Base-by-base conservation (phyloP, 805 yeast genomes). In the Kodamaea lidongshanica region DNA sequence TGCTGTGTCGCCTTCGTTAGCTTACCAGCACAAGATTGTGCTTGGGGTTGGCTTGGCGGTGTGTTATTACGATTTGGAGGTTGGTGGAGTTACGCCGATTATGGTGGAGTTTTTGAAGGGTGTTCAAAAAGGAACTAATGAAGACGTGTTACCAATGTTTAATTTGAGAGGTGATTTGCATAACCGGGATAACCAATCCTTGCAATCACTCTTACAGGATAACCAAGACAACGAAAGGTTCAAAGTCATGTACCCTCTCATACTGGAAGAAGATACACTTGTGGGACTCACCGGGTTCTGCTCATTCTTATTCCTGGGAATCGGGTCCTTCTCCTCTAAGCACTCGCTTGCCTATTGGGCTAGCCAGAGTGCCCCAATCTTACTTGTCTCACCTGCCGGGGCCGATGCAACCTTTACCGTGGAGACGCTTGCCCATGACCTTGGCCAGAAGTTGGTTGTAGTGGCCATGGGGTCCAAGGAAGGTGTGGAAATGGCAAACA, bases 381-480 rank as follows among this genome's bases (percentile, higher is more conserved):
- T 83, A 11, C 40, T 84, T 15, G 71, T 77, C 13, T 70, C 79
- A 1, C 66, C 75, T 5, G 70, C 69, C 16, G 83, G 83, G 3
- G 66, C 59, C 36, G 96, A 88, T 52, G 77, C 89, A 0, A 70
- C 81, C 0, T 62, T 61, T 33, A 67, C 60, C 31, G 61, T 87
- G 3, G 61, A 62, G 18, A 50, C 54, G 18, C 35, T 72, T 5
- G 77, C 85, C 0, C 41, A 44, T 2, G 20, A 38, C 0, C 10
- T 21, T 0, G 45, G 47, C 0, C 39, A 41, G 6, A 42, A 52
- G 2, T 45, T 77, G 19, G 48, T 45, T 0, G 51, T 67, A 1
- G 66, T 83, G 21, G 72, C 95, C 0, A 65, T 88, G 72, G 96
- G 95, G 0, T 74, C 94, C 0, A 48, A 52, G 14, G 94, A 85